Evolutionary conservation across 1,284 basidiomycete species (phyloP), one percentile per base, ranked within the genome.

Genomic region (Puccinia triticina): DNA sequence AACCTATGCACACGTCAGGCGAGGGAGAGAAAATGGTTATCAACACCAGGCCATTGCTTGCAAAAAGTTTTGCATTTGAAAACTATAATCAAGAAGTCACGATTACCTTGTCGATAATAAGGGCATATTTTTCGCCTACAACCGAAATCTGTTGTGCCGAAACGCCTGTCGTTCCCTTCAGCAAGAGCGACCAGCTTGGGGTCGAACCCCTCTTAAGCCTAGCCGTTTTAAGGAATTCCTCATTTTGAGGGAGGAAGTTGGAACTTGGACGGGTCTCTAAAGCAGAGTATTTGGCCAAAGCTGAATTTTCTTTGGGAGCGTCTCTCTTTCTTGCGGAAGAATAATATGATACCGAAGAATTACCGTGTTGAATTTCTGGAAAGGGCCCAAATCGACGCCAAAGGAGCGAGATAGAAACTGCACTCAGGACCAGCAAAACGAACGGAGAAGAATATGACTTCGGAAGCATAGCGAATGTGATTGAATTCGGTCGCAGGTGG

Each of bases 51-150:
- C n/a, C 18, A 34, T 34, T 8, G 40, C 26, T 40, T 16, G 7
- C 8, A 8, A 40, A 8, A 69, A 29, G 7, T 48, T 21, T 7
- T 7, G n/a, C 23, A 7, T 2, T n/a, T 5, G 48, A 12, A n/a
- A 74, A n/a, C 32, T 73, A n/a, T 7, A 43, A 57, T 8, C 7
- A n/a, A n/a, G 8, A 21, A 53, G 40, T 53, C 53, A 59, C 16
- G 32, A 46, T n/a, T 53, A 71, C 77, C 48, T 57, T 79, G 37
- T 79, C 77, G 32, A 79, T 69, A n/a, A 79, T 69, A 14, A 79
- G 43, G 18, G 48, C 77, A 50, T 71, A 50, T 53, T 50, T 79
- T 3, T 79, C 77, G 29, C 50, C 48, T 1, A 79, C 64, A 53
- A 79, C 77, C 2, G 40, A 11, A n/a, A 79, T 66, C 67, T 79